Percentiles rank a stretch among this genome's conserved stretches.
Evolutionary conservation across 306 rosid species (phyloP).

Genomic region (Prunus salicina): DNA sequence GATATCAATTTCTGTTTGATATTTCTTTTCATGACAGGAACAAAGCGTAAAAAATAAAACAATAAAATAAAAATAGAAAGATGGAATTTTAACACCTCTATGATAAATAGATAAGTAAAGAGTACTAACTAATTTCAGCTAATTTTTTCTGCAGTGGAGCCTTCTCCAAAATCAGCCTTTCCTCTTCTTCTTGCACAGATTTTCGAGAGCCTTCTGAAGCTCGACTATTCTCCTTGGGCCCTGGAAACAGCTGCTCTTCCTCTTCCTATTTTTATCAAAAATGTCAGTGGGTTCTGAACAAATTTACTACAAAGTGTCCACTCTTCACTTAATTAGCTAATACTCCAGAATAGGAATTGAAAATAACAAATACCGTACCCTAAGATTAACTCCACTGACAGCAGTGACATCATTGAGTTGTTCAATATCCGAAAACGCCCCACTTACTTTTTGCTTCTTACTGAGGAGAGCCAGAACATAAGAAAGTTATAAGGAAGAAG

Average conservation of each 20-base stretch:
- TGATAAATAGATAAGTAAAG: constrained; percentile 17
- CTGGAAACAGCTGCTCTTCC: constrained; percentile 84
- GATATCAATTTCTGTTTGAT: constrained; percentile 14
- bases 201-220: constrained; percentile 75
- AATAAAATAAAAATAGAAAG: neutral
- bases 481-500: neutral
- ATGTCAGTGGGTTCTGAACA: constrained; percentile 1
- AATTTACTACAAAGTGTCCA: constrained; percentile 3
- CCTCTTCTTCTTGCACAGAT: constrained; percentile 85
- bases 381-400: constrained; percentile 87
- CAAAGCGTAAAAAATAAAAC: neutral
- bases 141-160: constrained; percentile 67
- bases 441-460: constrained; percentile 79
- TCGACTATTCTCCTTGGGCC: constrained; percentile 73
- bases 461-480: constrained; percentile 36
- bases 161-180: constrained; percentile 67
- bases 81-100: constrained; percentile 23
- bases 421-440: constrained; percentile 61
- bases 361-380: constrained; percentile 47
- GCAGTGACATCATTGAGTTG: constrained; percentile 87
- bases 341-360: neutral
- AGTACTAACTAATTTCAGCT: constrained; percentile 58
- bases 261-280: constrained; percentile 54
- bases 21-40: constrained; percentile 9
- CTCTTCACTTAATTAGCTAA: constrained; percentile 1